These are phyloP conservation scores for Microstroma glucosiphilum DNA, from an alignment of 1,284 basidiomycete genomes.

Conservation along the genomic window DNA sequence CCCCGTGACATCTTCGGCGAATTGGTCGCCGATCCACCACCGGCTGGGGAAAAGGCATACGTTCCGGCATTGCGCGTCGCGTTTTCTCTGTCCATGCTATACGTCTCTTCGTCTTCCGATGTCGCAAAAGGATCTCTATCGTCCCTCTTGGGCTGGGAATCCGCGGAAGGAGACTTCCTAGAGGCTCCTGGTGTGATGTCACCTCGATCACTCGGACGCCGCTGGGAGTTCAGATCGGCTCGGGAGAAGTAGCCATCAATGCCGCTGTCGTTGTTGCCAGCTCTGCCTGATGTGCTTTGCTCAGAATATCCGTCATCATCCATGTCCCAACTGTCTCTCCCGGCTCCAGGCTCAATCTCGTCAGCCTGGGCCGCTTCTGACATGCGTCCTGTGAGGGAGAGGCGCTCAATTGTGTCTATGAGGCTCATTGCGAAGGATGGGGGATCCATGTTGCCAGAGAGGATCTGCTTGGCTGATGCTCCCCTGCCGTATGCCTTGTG, in stretches of 20 bases:
- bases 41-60: slow-evolving; percentile 7
- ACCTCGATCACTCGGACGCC: not conserved
- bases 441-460: slow-evolving; percentile 32
- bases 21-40: slow-evolving; percentile 11
- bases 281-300: not conserved
- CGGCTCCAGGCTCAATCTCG: slow-evolving; percentile 6
- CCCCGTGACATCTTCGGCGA: slow-evolving; percentile 3
- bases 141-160: not conserved
- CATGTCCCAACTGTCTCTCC: slow-evolving; percentile 22
- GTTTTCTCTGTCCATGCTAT: slow-evolving; percentile 4
- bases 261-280: not conserved
- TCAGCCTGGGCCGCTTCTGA: not conserved
- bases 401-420: slow-evolving; percentile 31
- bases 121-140: not conserved
- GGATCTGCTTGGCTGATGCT: slow-evolving; percentile 38
- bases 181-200: not conserved
- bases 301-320: slow-evolving; percentile 13
- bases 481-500: slow-evolving; percentile 46
- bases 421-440: slow-evolving; percentile 28
- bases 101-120: slow-evolving; percentile 3
- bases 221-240: not conserved
- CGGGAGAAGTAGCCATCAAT: slow-evolving; percentile 3
- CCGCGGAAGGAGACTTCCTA: not conserved
- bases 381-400: slow-evolving; percentile 23
- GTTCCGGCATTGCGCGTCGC: slow-evolving; percentile 1